Percentiles rank a stretch among this genome's conserved stretches.
Evolutionary conservation across 495 filamentous ascomycete species (phyloP).

Genomic region (Hypoxylon fuscum): DNA sequence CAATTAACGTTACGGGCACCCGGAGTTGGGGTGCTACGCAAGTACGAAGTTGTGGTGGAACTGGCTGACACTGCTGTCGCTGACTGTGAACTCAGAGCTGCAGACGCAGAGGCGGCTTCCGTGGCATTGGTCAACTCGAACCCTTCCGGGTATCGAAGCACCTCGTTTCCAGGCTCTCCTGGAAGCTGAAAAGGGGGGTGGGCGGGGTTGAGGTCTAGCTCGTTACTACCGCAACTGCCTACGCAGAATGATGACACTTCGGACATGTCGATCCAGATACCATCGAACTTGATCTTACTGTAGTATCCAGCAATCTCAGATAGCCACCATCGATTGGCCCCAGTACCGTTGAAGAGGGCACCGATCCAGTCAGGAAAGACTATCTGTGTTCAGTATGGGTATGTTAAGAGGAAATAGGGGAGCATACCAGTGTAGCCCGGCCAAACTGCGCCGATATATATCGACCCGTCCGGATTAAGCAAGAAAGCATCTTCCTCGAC

Average conservation of each 20-base stretch:
- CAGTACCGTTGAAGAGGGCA: conserved; percentile 67
- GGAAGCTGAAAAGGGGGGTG: conserved; percentile 74
- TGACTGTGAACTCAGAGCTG: conserved; percentile 47
- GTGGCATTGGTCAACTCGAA: conserved; percentile 76
- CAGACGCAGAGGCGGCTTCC: conserved; percentile 69
- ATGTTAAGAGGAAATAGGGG: conserved; percentile 47
- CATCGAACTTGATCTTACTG: conserved; percentile 75
- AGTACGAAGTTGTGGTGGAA: conserved; percentile 57
- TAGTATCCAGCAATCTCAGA: conserved; percentile 70
- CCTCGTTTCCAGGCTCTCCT: conserved; percentile 68
- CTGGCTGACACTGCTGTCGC: conserved; percentile 39
- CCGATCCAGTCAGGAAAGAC: conserved; percentile 64
- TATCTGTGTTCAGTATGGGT: conserved; percentile 53
- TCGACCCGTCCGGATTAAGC: conserved; percentile 70
- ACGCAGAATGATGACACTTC: conserved; percentile 85
- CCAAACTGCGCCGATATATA: conserved; percentile 86
- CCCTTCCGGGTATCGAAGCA: conserved; percentile 73
- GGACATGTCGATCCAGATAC: conserved; percentile 91
- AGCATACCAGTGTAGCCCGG: conserved; percentile 72
- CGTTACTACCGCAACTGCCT: conserved; percentile 76
- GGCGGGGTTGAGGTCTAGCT: conserved; percentile 73
- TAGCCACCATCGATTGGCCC: conserved; percentile 74
- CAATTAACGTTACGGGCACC: conserved; percentile 78
- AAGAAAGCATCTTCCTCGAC: conserved; percentile 72
- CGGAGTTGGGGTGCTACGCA: conserved; percentile 71